These are phyloP conservation scores for Voacanga thouarsii DNA, from an alignment of 257 asterid genomes.

Conservation along the genomic window DNA sequence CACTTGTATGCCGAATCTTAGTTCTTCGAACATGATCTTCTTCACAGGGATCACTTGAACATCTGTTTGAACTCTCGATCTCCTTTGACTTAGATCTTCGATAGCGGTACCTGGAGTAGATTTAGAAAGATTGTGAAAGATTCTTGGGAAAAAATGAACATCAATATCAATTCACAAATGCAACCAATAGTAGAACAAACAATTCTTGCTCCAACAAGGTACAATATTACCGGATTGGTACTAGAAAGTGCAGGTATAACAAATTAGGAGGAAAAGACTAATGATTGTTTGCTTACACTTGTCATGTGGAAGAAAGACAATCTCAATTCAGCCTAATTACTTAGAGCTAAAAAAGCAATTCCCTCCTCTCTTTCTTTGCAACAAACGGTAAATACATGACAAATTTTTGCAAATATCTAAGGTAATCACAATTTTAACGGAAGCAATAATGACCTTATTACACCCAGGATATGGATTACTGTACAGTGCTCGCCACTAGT, in stretches of 20 bases:
- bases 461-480: background rate
- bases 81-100: constrained; percentile 56
- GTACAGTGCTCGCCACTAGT: background rate
- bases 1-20: constrained; percentile 18
- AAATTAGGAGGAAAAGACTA: background rate
- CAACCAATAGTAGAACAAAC: background rate
- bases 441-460: background rate
- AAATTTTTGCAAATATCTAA: background rate
- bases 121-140: constrained; percentile 9
- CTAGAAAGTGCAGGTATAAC: background rate
- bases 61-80: constrained; percentile 28
- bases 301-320: background rate
- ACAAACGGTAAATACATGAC: background rate
- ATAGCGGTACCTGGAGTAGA: constrained; percentile 35
- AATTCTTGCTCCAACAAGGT: background rate
- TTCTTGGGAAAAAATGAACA: background rate
- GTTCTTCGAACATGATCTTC: constrained; percentile 34
- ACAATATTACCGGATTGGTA: background rate
- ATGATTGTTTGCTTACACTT: background rate
- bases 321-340: background rate
- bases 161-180: background rate
- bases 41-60: constrained; percentile 40
- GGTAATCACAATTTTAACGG: background rate
- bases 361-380: background rate
- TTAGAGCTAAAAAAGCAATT: background rate